These are phyloP conservation scores for Neoarthrinium moseri DNA, from an alignment of 2,329 filamentous ascomycete genomes.

Conservation along the genomic window DNA sequence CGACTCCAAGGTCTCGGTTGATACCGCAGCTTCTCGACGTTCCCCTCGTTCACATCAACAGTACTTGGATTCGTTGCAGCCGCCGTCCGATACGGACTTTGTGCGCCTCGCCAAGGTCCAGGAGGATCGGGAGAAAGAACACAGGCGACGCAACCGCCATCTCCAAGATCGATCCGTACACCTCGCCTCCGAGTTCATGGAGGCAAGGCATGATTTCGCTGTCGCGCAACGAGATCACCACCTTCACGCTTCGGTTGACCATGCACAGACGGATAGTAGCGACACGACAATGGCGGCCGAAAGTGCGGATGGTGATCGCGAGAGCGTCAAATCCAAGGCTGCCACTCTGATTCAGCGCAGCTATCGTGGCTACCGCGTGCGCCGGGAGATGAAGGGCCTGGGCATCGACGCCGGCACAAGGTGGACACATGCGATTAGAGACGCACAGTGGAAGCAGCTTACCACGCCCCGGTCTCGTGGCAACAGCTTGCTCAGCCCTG, in stretches of 20 bases:
- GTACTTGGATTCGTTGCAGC: constrained; percentile 51
- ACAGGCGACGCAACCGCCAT: constrained; percentile 38
- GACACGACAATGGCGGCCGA: constrained; percentile 10
- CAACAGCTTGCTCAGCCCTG: constrained; percentile 14
- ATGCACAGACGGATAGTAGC: constrained; percentile 9
- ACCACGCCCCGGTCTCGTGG: constrained; percentile 41
- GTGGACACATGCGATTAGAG: constrained; percentile 67
- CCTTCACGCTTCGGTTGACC: constrained; percentile 10
- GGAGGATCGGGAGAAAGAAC: constrained; percentile 42
- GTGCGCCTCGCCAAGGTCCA: constrained; percentile 49
- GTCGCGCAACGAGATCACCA: constrained; percentile 25
- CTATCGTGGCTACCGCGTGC: constrained; percentile 73
- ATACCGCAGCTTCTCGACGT: constrained; percentile 20
- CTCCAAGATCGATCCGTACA: constrained; percentile 21
- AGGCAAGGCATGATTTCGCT: constrained; percentile 31
- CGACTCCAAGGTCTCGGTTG: constrained; percentile 17
- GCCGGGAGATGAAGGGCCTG: constrained; percentile 69
- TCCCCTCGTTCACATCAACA: constrained; percentile 31
- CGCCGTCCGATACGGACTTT: constrained; percentile 45
- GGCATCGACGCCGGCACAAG: constrained; percentile 67
- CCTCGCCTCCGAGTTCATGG: constrained; percentile 20
- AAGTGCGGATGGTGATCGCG: constrained; percentile 17
- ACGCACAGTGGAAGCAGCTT: constrained; percentile 52
- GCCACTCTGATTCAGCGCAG: constrained; percentile 65
- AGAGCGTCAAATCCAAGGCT: constrained; percentile 36